Percentiles rank a stretch among this genome's conserved stretches.
Evolutionary conservation across 345 rosid species (phyloP).

Genomic region (Gossypioides kirkii): DNA sequence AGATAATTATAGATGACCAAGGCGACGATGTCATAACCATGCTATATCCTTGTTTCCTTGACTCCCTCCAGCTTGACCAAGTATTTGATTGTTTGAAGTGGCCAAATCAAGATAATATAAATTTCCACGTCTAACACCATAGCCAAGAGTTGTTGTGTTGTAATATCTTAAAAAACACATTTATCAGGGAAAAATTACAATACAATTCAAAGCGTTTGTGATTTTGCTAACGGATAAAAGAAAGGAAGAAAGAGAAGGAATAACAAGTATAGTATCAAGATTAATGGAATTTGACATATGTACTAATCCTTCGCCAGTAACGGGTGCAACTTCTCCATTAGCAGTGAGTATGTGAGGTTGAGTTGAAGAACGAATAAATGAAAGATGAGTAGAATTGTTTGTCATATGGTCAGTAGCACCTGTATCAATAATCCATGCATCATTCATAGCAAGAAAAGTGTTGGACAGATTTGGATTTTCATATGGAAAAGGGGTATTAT

Average conservation of each 20-base stretch:
- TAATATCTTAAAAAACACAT: not conserved
- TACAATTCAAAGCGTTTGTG: not conserved
- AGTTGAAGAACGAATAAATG: too few species aligned
- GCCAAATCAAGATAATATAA: not conserved
- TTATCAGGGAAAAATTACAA: not conserved
- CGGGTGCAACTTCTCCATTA: not conserved
- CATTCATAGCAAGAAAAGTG: not conserved
- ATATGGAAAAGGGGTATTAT: too few species aligned
- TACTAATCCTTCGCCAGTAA: not conserved
- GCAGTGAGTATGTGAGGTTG: not conserved
- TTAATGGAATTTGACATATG: too few species aligned
- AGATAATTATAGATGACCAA: not conserved
- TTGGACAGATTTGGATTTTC: not conserved
- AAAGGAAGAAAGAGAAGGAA: not conserved
- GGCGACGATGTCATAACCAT: not conserved
- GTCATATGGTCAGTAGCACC: not conserved
- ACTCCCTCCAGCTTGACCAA: not conserved
- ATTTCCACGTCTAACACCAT: not conserved
- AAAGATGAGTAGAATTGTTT: not conserved
- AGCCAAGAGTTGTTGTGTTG: not conserved
- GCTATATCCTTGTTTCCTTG: not conserved
- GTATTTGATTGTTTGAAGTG: not conserved
- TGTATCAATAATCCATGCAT: slow-evolving; percentile 12
- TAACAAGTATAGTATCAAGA: not conserved
- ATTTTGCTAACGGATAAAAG: not conserved